These are phyloP conservation scores for Bauhinia variegata DNA, from an alignment of 306 rosid genomes.

Conservation along the genomic window DNA sequence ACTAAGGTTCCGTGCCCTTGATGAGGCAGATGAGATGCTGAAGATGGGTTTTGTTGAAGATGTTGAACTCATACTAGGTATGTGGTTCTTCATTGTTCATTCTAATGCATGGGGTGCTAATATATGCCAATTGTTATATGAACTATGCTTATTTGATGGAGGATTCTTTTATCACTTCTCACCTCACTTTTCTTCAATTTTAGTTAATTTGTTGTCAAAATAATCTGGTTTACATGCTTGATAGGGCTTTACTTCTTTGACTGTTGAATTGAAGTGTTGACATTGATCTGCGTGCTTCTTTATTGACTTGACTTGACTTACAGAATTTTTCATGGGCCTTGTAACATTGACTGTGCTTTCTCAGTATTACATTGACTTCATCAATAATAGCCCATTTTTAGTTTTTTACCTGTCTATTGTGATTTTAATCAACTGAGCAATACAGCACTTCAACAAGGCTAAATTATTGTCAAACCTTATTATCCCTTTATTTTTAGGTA, in stretches of 20 bases:
- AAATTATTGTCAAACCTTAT: neutral
- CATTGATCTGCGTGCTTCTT: neutral
- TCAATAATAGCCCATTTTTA: neutral
- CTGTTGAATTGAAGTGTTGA: conserved; percentile 8
- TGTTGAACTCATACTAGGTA: conserved; percentile 91
- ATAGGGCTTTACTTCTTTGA: neutral
- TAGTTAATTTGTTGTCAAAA: conserved; percentile 3
- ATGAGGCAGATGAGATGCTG: conserved; percentile 98
- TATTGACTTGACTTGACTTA: neutral
- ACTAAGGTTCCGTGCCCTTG: conserved; percentile 83
- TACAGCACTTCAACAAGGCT: neutral
- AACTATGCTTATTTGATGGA: neutral
- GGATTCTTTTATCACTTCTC: no score
- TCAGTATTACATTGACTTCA: neutral
- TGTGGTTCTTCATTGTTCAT: conserved; percentile 1
- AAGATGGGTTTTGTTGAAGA: conserved; percentile 93
- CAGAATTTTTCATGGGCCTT: neutral
- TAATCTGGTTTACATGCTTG: neutral
- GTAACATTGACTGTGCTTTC: neutral
- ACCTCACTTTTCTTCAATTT: neutral
- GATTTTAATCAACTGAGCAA: neutral
- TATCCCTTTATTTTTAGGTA: conserved; percentile 50
- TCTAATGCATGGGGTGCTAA: neutral
- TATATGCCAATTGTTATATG: neutral
- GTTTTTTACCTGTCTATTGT: neutral